Base-by-base conservation (phyloP, 371 early-diverging fungal genomes). In the Phascolomyces articulosus region DNA sequence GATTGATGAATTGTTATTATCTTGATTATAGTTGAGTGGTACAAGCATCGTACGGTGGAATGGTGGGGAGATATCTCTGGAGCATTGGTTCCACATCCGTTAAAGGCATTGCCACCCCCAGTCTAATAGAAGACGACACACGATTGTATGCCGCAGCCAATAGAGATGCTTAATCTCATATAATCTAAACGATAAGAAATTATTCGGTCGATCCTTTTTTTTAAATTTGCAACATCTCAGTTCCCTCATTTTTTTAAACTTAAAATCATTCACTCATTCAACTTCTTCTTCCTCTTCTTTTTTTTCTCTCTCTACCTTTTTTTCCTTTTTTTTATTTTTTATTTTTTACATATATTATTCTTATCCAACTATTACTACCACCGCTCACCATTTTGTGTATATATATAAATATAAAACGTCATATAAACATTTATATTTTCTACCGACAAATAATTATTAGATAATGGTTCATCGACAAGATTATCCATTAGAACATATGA, bases 1-100 rank as follows among this genome's bases (percentile, higher is more conserved):
- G 38, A 38, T 38, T 38, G 38, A 9, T 38, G 38, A 6, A 26
- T 26, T 61, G 9, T 49, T 58, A 3, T 58, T 34, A 16, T 16
- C 13, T 55, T 20, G 15, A 16, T 16, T 63, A 55, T 64, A 84
- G 87, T 89, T 64, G 87, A 83, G 41, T 89, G 89, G 89, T 89
- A 89, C 67, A 72, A 80, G 24, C 68, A 77, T 54, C 67, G 87
- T 63, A 78, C 85, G 20, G 75, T 78, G 28, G 72, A 66, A 40
- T 90, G 90, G 90, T 88, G 90, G 87, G 87, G 80, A 21, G 88
- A 89, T 65, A 79, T 83, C 10, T 74, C 79, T 4, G 67, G 73
- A 66, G 85, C 84, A 21, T 66, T 84, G 21, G 74, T 79, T 18
- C 80, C 85, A 29, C 86, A 86, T 68, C 86, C 85, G n/a, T 68